Base-by-base conservation (phyloP, 208 protist species). In the Trypanosoma caninum region DNA sequence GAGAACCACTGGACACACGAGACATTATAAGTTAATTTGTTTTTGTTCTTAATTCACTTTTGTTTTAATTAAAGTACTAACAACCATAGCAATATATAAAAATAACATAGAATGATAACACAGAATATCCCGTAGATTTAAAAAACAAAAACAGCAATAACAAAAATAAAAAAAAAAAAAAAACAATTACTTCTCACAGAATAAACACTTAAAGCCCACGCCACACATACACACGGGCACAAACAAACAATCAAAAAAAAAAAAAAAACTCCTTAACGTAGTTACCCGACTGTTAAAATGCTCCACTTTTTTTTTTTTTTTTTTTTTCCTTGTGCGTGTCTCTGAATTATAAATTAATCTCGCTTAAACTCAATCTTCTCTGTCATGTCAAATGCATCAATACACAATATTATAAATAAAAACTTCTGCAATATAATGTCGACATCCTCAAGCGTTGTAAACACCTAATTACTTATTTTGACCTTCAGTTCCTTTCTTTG, bases 1-100 rank as follows among this genome's bases (percentile, higher is more conserved):
- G 48, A 16, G 68, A 82, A 35, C 46, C 25, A 35, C 52, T 64
- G 28, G 66, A 40, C 20, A 65, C 62, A 55, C 47, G 65, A 65
- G 65, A 65, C 72, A 78, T 78, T 42, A 13, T 47, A 38, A 16
- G 23, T 44, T 34, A 37, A 2, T 53, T 65, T 56, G 2, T 31
- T 47, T 47, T 52, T 37, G 23, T 23, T 66, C 34, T 13, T 47
- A 38, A 44, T 64, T 53, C 53, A 20, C 23, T 40, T 28, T 23
- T 45, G 2, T 13, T 46, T 27, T 51, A 6, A 51, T 50, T 31
- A 50, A 30, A 5, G 2, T 30, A 50, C 45, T 50, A 46, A 10
- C 9, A 50, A 48, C n/a, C n/a, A n/a, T n/a, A n/a, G n/a, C n/a
- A n/a, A n/a, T n/a, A n/a, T n/a, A n/a, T n/a, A n/a, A n/a, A n/a